phyloP scores from a whole-genome alignment of 495 filamentous ascomycete genomes.

The Terfezia claveryi region DNA sequence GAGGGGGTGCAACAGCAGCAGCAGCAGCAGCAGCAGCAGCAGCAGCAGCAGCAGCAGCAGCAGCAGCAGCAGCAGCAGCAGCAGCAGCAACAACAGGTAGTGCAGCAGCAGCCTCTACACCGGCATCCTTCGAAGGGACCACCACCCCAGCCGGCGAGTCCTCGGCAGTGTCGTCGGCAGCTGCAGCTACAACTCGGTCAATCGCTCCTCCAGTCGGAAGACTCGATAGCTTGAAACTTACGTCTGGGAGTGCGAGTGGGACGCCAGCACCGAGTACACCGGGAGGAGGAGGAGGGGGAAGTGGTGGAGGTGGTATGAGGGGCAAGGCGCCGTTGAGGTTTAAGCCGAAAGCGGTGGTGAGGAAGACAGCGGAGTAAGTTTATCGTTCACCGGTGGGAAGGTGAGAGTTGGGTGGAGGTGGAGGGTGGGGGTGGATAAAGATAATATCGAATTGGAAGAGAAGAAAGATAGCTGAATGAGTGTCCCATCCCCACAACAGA shows the following conservation, averaged over 20 bases:
- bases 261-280: not conserved
- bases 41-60: not conserved
- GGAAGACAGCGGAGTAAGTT: conserved; percentile 13
- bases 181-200: not conserved
- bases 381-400: not conserved
- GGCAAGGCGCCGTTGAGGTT: conserved; percentile 9
- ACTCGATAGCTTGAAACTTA: conserved; percentile 10
- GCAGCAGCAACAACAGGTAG: not conserved
- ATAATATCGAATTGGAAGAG: no score
- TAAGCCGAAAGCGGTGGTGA: conserved; percentile 8
- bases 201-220: conserved; percentile 16
- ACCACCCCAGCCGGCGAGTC: not conserved
- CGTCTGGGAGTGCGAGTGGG: not conserved
- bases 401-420: no score
- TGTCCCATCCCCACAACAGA: not conserved
- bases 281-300: not conserved
- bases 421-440: no score
- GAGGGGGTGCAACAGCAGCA: conserved; percentile 4
- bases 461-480: not conserved
- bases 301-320: not conserved
- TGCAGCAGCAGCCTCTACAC: not conserved
- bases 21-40: not conserved
- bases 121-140: not conserved
- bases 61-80: not conserved
- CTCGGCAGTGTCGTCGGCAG: not conserved